Base-by-base conservation (phyloP, 208 protist genomes). In the Trypanosoma caninum region DNA sequence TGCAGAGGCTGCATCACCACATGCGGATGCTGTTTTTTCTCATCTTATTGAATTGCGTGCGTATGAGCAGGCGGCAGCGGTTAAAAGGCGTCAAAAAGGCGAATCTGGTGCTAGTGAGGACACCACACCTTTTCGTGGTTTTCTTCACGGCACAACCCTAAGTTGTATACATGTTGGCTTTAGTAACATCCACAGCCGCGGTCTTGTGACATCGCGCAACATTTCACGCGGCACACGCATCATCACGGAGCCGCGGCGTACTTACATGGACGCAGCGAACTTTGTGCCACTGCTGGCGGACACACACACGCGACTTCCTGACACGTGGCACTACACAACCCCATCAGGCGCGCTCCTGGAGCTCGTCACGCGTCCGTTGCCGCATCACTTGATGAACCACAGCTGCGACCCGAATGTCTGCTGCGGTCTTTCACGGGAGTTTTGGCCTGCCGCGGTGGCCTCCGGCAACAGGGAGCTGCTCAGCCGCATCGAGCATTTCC, bases 321-420 rank as follows among this genome's bases (percentile, higher is more conserved):
- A 88, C 63, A 88, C 79, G 7, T 82, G 58, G 72, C 81, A 91
- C 59, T 91, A 91, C 76, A 87, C 79, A 38, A 80, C 84, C 31
- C 84, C 84, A 1, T 76, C 78, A 1, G 84, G 81, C 27, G 34
- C 55, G 23, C 20, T 91, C 11, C 40, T 80, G 11, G 84, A 91
- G 67, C 65, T 91, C 16, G 64, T 88, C n/a, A 70, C 72, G 18
- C 80, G 82, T 62, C 72, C 78, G 23, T 72, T 77, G 50, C 78
- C 84, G 41, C 80, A 87, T 57, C 84, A 91, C 59, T 30, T 91
- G 0, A 65, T 91, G 58, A 91, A 91, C 67, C 84, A 91, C 58
- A 87, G 79, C 74, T 91, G 84, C 58, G 59, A 65, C 22, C 52
- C 80, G 2, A 91, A 91, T 53, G 67, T 85, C 2, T 84, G 79